These are phyloP conservation scores for Mycena albidolilacea DNA, from an alignment of 768 basidiomycete species.

Conservation along the genomic window DNA sequence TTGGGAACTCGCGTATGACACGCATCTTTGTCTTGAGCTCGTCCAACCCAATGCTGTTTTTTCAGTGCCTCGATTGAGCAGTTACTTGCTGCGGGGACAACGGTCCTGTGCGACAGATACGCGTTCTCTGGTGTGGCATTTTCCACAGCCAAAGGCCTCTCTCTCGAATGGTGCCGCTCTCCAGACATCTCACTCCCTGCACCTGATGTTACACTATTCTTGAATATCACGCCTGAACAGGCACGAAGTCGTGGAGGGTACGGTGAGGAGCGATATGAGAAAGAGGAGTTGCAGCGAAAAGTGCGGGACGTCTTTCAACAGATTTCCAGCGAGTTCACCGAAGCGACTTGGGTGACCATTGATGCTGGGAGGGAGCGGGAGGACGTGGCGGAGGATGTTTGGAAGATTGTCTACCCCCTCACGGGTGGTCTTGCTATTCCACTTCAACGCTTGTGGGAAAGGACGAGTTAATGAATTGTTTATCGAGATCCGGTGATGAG, in stretches of 20 bases:
- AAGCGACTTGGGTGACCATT: constrained; percentile 22
- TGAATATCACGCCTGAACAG: constrained; percentile 81
- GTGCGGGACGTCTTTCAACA: constrained; percentile 30
- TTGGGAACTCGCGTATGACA: constrained; percentile 91
- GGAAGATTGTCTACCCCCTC: constrained; percentile 10
- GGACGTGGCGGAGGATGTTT: constrained; percentile 28
- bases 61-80: constrained; percentile 72
- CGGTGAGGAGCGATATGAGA: constrained; percentile 92
- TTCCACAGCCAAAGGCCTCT: constrained; percentile 76
- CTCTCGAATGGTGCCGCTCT: constrained; percentile 86
- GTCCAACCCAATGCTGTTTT: not conserved
- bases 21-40: constrained; percentile 2
- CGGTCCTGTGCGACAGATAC: constrained; percentile 92
- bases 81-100: constrained; percentile 73
- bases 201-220: constrained; percentile 91
- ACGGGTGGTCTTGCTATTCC: constrained; percentile 8
- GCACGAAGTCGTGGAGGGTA: constrained; percentile 84
- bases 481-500: too few species aligned
- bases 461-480: not conserved
- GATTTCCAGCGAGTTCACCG: constrained; percentile 23
- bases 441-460: constrained; percentile 26
- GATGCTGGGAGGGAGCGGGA: constrained; percentile 29
- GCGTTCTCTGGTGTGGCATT: constrained; percentile 98
- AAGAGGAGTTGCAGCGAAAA: constrained; percentile 74
- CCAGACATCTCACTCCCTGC: constrained; percentile 92